phyloP scores from a whole-genome alignment of 1,284 basidiomycete genomes.

The Gymnopus androsaceus region DNA sequence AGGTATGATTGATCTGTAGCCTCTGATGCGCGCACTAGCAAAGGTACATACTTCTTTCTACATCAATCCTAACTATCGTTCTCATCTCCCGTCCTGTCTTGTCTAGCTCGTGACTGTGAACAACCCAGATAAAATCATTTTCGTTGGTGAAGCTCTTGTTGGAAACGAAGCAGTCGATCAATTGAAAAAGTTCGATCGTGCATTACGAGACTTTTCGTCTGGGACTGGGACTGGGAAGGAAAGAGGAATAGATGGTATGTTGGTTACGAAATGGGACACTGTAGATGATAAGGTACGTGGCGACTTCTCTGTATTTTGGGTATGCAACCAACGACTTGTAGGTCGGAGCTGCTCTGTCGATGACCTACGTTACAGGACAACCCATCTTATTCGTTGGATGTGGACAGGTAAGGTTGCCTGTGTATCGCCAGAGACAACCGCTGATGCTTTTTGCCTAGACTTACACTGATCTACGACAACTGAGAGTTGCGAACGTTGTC shows the following conservation, averaged over 20 bases:
- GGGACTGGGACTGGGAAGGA: slow-evolving; percentile 66
- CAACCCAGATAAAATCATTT: slow-evolving; percentile 93
- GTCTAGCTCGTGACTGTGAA: slow-evolving; percentile 84
- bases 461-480: slow-evolving; percentile 89
- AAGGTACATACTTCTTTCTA: slow-evolving; percentile 55
- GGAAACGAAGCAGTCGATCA: slow-evolving; percentile 98
- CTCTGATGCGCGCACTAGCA: slow-evolving; percentile 96
- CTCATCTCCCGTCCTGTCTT: slow-evolving; percentile 9
- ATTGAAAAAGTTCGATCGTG: slow-evolving; percentile 90
- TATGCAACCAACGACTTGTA: slow-evolving; percentile 34
- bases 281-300: slow-evolving; percentile 82
- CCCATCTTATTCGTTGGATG: slow-evolving; percentile 96
- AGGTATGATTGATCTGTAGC: slow-evolving; percentile 43
- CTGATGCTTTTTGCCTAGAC: slow-evolving; percentile 57
- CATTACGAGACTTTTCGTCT: slow-evolving; percentile 85
- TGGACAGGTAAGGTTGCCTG: slow-evolving; percentile 70
- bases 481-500: slow-evolving; percentile 91
- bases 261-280: slow-evolving; percentile 97
- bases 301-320: neutral
- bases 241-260: slow-evolving; percentile 93
- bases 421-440: slow-evolving; percentile 11
- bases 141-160: slow-evolving; percentile 94
- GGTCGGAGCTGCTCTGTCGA: slow-evolving; percentile 94
- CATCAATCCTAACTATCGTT: slow-evolving; percentile 12
- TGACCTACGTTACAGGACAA: slow-evolving; percentile 97